Evolutionary conservation across 306 rosid species (phyloP), one percentile per base, ranked within the genome.

Genomic region (Medicago arabica): DNA sequence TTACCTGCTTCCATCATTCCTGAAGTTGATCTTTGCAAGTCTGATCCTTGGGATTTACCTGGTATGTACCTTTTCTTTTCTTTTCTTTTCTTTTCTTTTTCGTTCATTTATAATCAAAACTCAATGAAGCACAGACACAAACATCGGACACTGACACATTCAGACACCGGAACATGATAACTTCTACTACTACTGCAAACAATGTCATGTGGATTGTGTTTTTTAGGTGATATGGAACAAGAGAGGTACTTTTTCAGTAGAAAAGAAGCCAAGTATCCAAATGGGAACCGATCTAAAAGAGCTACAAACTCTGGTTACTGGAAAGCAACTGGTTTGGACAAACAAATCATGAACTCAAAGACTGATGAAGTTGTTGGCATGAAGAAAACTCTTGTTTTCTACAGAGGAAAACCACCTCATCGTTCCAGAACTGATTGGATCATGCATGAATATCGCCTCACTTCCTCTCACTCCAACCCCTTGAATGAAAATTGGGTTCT

Each of bases 41-140:
- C 88, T n/a, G 99, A 95, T 76, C 99, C 99, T 13, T 95, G 99
- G 98, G 99, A 95, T 89, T 90, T 95, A 85, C 99, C 97, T 66
- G 98, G 98, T 92, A 18, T 5, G 0, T 7, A 0, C n/a, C n/a
- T n/a, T 41, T 19, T 7, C 12, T 28, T 28, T 28, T 28, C 23
- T 21, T 21, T 1, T n/a, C n/a, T n/a, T n/a, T n/a, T n/a, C n/a
- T n/a, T n/a, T n/a, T n/a, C n/a, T n/a, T n/a, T n/a, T n/a, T 28
- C 3, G 31, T 28, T 28, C 31, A n/a, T n/a, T n/a, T n/a, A n/a
- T n/a, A n/a, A n/a, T n/a, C n/a, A n/a, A n/a, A n/a, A n/a, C n/a
- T n/a, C n/a, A n/a, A n/a, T n/a, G n/a, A n/a, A n/a, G n/a, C n/a
- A n/a, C n/a, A n/a, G n/a, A n/a, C n/a, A n/a, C n/a, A n/a, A n/a